phyloP scores from a whole-genome alignment of 805 yeast species.

The Pichia sporocuriosa region DNA sequence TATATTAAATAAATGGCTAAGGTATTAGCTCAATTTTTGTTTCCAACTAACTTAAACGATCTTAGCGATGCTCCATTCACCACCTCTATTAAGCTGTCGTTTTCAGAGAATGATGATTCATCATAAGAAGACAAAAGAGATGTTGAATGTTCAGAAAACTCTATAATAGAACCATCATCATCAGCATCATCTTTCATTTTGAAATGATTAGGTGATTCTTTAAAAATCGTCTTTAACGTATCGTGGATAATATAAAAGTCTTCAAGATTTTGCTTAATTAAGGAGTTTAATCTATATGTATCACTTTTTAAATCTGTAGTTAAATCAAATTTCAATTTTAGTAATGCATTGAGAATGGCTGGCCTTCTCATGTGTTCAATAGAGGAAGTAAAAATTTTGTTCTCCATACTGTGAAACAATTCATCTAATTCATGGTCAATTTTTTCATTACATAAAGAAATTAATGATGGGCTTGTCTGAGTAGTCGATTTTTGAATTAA shows the following conservation, averaged over 20 bases:
- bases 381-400: constrained; percentile 4
- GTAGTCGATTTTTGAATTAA: constrained; percentile 17
- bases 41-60: constrained; percentile 9
- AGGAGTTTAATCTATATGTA: constrained; percentile 18
- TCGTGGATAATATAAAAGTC: constrained; percentile 25
- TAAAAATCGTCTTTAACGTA: constrained; percentile 19
- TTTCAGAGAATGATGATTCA: constrained; percentile 9
- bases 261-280: constrained; percentile 23
- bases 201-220: background rate
- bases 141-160: constrained; percentile 8
- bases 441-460: constrained; percentile 18
- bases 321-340: constrained; percentile 17
- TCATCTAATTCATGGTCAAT: constrained; percentile 15
- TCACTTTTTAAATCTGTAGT: constrained; percentile 19
- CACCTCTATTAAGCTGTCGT: background rate
- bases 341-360: constrained; percentile 14
- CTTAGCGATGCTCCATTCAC: constrained; percentile 1
- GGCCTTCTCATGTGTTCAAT: constrained; percentile 12
- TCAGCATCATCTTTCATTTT: background rate
- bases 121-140: constrained; percentile 7
- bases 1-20: background rate
- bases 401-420: constrained; percentile 15
- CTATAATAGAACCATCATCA: constrained; percentile 8
- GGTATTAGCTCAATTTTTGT: background rate
- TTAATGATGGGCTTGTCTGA: constrained; percentile 13